Conservation (phyloP, 805 yeast genomes). For the Yamadazyma nakazawae region DNA sequence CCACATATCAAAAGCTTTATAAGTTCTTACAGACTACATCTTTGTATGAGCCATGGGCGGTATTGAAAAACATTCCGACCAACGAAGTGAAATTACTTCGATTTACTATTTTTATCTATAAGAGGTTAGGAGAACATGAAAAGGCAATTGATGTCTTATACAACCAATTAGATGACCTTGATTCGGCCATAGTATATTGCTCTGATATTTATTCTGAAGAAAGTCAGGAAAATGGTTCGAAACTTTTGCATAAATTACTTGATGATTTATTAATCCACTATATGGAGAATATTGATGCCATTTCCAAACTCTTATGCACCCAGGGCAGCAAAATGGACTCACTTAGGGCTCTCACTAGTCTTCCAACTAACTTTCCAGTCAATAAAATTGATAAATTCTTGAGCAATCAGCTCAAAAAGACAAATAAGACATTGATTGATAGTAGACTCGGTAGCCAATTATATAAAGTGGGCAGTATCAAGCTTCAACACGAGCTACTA, state of each 20-base stretch:
- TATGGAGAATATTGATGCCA: constrained; percentile 30
- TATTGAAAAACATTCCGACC: constrained; percentile 31
- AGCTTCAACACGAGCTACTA: constrained; percentile 43
- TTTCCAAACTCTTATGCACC: constrained; percentile 37
- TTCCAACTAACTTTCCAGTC: constrained; percentile 53
- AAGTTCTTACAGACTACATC: constrained; percentile 29
- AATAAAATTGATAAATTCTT: constrained; percentile 43
- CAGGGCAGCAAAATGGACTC: constrained; percentile 51
- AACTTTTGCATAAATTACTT: constrained; percentile 48
- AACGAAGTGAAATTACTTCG: constrained; percentile 33
- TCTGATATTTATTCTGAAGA: constrained; percentile 38
- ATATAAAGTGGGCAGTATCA: constrained; percentile 51
- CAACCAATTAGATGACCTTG: constrained; percentile 53
- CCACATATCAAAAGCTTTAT: constrained; percentile 29
- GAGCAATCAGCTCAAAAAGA: constrained; percentile 39
- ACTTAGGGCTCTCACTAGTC: constrained; percentile 39
- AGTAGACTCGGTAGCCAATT: constrained; percentile 46
- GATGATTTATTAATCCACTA: constrained; percentile 44
- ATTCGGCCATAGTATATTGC: constrained; percentile 62
- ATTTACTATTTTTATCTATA: constrained; percentile 56
- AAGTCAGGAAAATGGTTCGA: constrained; percentile 38
- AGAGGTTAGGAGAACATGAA: constrained; percentile 56
- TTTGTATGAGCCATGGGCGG: constrained; percentile 36
- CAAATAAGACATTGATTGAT: constrained; percentile 38
- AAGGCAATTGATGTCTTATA: constrained; percentile 62